Base-by-base conservation (phyloP, 129 eudicot genomes). In the Escallonia rubra region DNA sequence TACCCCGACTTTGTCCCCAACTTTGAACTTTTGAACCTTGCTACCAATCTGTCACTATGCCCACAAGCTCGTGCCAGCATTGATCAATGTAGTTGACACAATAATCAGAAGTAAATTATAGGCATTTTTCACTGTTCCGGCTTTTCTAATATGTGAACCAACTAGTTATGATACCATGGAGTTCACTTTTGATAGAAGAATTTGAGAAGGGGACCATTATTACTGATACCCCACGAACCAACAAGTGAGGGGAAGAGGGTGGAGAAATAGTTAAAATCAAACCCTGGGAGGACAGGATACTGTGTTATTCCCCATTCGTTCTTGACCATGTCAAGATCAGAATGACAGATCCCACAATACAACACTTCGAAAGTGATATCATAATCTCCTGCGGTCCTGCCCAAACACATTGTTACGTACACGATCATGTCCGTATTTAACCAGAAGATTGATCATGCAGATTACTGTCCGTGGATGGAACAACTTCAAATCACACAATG, bases 201-300 rank as follows among this genome's bases (percentile, higher is more conserved):
- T 23, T 1, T 23, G 34, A 23, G 34, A 23, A 23, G 34, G 40
- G 4, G 2, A 8, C 38, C 34, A 16, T 56, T 56, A n/a, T 3
- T 4, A 1, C 8, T 8, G 15, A 57, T 55, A 65, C 4, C 7
- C 51, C 48, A 62, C 7, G 10, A 40, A 48, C 0, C 15, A 15
- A 11, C 23, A 11, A 52, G 3, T 12, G 12, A 13, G 12, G 6
- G 13, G 39, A 67, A 13, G 16, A 4, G 44, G 14, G 43, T 10
- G 15, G 41, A 16, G 38, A 55, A n/a, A n/a, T 14, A 10, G 7
- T 38, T 5, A 2, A 10, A 12, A 43, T 38, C 46, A 13, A 76
- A 82, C 91, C 72, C 80, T 0, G 76, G 67, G 53, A 70, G 67
- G 9, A 44, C 54, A 55, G 76, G 80, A 58, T 63, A 76, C n/a